These are phyloP conservation scores for Hordeum vulgare DNA, from an alignment of 176 grass and related monocot genomes.

Conservation along the genomic window MorexV3_pseudomolecules_assembly NC_058521.1:310740828-310741327, in stretches of 20 bases:
- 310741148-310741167: conserved; percentile 62
- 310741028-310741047: conserved; percentile 81
- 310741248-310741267: conserved; percentile 85
- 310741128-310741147: conserved; percentile 82
- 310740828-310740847: too few species aligned
- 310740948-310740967: neutral
- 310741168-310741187: conserved; percentile 73
- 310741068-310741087: conserved; percentile 55
- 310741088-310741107: conserved; percentile 46
- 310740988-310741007: conserved; percentile 51
- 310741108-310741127: conserved; percentile 52
- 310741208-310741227: conserved; percentile 59
- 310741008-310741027: conserved; percentile 71
- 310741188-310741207: conserved; percentile 61
- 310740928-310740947: conserved; percentile 22
- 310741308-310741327: conserved; percentile 9
- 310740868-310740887: too few species aligned
- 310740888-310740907: conserved; percentile 66
- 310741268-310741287: conserved; percentile 53
- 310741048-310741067: conserved; percentile 41
- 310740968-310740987: conserved; percentile 47
- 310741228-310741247: conserved; percentile 59
- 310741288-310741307: conserved; percentile 23
- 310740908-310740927: conserved; percentile 44
- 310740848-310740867: too few species aligned